These are phyloP conservation scores for Xylogone sp. DNA, from an alignment of 2,329 filamentous ascomycete genomes.

Conservation along the genomic window DNA sequence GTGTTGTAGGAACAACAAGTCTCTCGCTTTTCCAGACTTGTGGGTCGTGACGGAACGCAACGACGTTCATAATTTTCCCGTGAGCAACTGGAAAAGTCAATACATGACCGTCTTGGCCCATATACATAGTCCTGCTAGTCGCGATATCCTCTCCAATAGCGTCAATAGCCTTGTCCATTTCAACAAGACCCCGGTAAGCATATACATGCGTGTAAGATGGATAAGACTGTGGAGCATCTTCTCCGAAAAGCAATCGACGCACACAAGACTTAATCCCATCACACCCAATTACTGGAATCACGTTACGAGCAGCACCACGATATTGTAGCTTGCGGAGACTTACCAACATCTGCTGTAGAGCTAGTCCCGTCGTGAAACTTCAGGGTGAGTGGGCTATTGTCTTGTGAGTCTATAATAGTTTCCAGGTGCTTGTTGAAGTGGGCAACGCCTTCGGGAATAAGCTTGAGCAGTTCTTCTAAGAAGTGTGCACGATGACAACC, in stretches of 20 bases:
- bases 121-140: slow-evolving; percentile 47
- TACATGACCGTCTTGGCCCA: slow-evolving; percentile 51
- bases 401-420: slow-evolving; percentile 9
- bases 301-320: neutral
- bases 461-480: slow-evolving; percentile 34
- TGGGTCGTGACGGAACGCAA: slow-evolving; percentile 41
- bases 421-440: slow-evolving; percentile 28
- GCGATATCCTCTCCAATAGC: slow-evolving; percentile 45
- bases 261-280: slow-evolving; percentile 58
- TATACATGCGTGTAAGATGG: slow-evolving; percentile 52
- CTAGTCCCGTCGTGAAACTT: slow-evolving; percentile 37
- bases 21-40: slow-evolving; percentile 26
- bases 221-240: slow-evolving; percentile 37
- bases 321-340: neutral
- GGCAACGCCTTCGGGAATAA: slow-evolving; percentile 28
- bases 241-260: slow-evolving; percentile 49
- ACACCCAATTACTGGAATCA: slow-evolving; percentile 46
- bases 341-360: slow-evolving; percentile 31
- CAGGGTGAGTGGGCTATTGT: slow-evolving; percentile 13
- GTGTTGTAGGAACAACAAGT: slow-evolving; percentile 34
- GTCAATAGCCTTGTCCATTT: slow-evolving; percentile 47
- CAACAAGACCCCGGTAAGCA: slow-evolving; percentile 56
- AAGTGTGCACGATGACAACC: slow-evolving; percentile 34
- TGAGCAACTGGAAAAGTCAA: slow-evolving; percentile 55
- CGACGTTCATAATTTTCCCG: slow-evolving; percentile 49